These are phyloP conservation scores for Aspergillus ostianus DNA, from an alignment of 495 filamentous ascomycete genomes.

Conservation along the genomic window DNA sequence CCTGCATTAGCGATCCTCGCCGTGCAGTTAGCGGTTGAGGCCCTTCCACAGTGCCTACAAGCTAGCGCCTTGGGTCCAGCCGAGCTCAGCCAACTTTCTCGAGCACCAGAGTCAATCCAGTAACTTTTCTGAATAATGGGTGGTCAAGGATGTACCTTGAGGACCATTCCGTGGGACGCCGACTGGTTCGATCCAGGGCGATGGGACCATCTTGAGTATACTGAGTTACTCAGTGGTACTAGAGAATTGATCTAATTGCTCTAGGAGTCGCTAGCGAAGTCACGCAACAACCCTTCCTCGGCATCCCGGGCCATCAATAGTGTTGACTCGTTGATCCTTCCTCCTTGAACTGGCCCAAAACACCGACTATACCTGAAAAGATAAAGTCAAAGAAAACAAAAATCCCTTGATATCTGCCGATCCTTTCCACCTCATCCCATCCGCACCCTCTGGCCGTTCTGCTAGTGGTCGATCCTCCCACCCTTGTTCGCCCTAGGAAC, in stretches of 20 bases:
- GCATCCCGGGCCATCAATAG: conserved; percentile 5
- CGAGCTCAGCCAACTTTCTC: no score
- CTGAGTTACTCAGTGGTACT: background rate
- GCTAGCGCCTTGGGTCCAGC: background rate
- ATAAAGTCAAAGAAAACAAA: no score
- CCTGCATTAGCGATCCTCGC: background rate
- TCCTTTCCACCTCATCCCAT: background rate
- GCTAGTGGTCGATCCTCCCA: background rate
- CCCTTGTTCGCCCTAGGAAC: background rate
- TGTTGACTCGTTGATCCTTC: conserved; percentile 2
- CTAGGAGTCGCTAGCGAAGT: background rate
- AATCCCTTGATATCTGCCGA: background rate
- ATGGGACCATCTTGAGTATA: background rate
- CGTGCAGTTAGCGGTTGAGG: background rate
- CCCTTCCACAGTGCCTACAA: no score
- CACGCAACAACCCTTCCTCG: conserved; percentile 5
- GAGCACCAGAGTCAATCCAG: no score
- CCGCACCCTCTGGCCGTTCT: background rate
- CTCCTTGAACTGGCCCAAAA: background rate
- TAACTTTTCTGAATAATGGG: background rate
- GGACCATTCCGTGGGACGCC: conserved; percentile 10
- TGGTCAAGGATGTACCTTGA: background rate
- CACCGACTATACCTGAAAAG: no score
- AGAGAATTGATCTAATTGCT: background rate
- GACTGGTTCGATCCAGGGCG: conserved; percentile 7